phyloP scores from a whole-genome alignment of 345 rosid species.

The Hibiscus tridactylites region DNA sequence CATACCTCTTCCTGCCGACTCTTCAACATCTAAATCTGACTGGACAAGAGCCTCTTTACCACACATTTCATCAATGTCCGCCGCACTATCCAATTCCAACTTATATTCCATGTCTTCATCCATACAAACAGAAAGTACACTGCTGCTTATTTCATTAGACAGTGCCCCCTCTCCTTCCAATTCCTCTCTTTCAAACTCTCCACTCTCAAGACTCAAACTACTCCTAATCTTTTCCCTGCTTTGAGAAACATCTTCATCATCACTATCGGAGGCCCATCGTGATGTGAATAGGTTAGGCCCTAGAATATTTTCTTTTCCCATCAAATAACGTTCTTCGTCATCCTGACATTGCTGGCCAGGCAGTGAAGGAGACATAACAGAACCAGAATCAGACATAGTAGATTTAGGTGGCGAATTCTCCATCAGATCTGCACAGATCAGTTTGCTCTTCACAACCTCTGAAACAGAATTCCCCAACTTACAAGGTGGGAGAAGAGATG shows the following conservation, averaged over 20 bases:
- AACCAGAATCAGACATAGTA: slow-evolving; percentile 1
- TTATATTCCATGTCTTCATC: slow-evolving; percentile 26
- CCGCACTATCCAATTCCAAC: slow-evolving; percentile 15
- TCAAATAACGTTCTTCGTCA: slow-evolving; percentile 25
- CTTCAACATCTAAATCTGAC: slow-evolving; percentile 25
- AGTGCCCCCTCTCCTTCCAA: slow-evolving; percentile 16
- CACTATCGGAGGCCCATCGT: slow-evolving; percentile 53
- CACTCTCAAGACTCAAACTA: slow-evolving; percentile 36
- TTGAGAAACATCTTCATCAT: slow-evolving; percentile 19
- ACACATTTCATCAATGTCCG: slow-evolving; percentile 16
- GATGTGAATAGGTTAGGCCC: slow-evolving; percentile 39
- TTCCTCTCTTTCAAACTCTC: slow-evolving; percentile 24
- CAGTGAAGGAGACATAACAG: slow-evolving; percentile 7
- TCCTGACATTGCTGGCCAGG: not conserved
- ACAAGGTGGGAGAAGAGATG: slow-evolving; percentile 10
- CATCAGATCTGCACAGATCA: not conserved
- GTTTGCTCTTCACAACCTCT: slow-evolving; percentile 10
- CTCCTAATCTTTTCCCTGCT: slow-evolving; percentile 15
- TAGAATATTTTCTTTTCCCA: slow-evolving; percentile 35
- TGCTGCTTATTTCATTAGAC: slow-evolving; percentile 22
- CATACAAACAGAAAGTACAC: slow-evolving; percentile 12
- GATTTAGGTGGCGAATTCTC: slow-evolving; percentile 18
- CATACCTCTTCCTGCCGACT: slow-evolving; percentile 25
- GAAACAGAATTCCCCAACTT: slow-evolving; percentile 24
- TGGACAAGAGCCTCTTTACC: slow-evolving; percentile 19